A percentile compares a stretch with the other conserved stretches of the same genome.
phyloP scores from a whole-genome alignment of 116 monocot species.

The Thalassia testudinum region DNA sequence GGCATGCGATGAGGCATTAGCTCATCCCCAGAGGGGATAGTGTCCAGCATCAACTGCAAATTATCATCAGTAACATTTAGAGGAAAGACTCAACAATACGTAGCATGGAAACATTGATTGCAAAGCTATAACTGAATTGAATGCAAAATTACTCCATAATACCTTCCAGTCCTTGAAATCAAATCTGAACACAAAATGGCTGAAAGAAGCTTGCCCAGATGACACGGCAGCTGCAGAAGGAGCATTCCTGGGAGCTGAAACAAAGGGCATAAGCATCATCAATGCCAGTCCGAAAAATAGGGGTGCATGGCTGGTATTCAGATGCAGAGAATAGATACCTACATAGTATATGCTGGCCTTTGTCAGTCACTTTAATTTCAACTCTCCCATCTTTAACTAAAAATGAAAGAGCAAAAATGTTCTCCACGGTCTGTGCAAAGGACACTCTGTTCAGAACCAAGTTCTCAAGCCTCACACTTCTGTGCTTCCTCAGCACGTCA shows the following conservation, averaged over 20 bases:
- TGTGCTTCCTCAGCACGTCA: conserved; percentile 55
- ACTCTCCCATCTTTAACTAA: conserved; percentile 92
- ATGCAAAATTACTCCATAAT: not conserved
- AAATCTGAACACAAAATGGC: conserved; percentile 87
- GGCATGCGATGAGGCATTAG: conserved; percentile 47
- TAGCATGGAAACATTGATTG: too few relatives aligned
- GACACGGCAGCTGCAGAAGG: conserved; percentile 59
- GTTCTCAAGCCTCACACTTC: conserved; percentile 44
- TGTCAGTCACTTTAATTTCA: conserved; percentile 44
- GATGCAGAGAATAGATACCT: conserved; percentile 9
- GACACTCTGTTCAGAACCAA: conserved; percentile 65
- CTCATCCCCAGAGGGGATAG: conserved; percentile 32
- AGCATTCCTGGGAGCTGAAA: conserved; percentile 71
- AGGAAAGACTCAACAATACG: too few relatives aligned
- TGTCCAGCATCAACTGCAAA: conserved; percentile 41
- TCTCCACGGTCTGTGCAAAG: conserved; percentile 94
- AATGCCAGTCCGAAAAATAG: not conserved
- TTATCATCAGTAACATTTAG: too few relatives aligned
- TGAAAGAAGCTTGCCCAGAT: conserved; percentile 62
- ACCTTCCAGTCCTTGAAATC: conserved; percentile 98
- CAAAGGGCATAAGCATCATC: not conserved
- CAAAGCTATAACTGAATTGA: not conserved
- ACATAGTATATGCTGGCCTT: conserved; percentile 61
- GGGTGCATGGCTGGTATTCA: too few relatives aligned
- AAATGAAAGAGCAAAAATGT: conserved; percentile 89